Evolutionary conservation across 192 early-diverging fungal genomes (phyloP).

Genomic region (Podila epicladia): DNA sequence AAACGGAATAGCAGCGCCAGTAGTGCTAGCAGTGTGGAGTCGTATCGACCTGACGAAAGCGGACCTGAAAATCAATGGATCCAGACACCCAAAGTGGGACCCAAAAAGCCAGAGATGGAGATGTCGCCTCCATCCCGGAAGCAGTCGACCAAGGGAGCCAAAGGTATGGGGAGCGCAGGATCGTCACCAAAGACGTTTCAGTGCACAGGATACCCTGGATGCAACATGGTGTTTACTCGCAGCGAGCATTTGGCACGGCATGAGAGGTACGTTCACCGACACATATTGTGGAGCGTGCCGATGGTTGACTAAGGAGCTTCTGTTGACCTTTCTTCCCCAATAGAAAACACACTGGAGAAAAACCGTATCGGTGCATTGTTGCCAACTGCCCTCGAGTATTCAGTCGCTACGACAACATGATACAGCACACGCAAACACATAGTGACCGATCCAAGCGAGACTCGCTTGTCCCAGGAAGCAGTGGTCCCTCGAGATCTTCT

Average conservation of each 20-base stretch:
- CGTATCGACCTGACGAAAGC: slow-evolving; percentile 33
- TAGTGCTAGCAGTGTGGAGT: slow-evolving; percentile 26
- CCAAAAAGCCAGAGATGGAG: not conserved
- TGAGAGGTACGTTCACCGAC: slow-evolving; percentile 26
- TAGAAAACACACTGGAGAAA: slow-evolving; percentile 57
- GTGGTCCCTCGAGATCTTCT: slow-evolving; percentile 19
- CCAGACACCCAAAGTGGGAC: slow-evolving; percentile 14
- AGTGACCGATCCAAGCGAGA: slow-evolving; percentile 42
- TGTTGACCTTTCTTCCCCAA: not conserved
- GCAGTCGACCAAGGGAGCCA: slow-evolving; percentile 12
- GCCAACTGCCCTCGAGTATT: slow-evolving; percentile 66
- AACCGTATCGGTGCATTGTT: slow-evolving; percentile 70
- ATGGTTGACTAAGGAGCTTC: not conserved
- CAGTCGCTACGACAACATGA: slow-evolving; percentile 80
- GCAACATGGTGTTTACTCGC: slow-evolving; percentile 50
- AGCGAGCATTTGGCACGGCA: slow-evolving; percentile 50
- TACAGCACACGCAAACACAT: slow-evolving; percentile 75
- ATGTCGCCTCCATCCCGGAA: slow-evolving; percentile 8
- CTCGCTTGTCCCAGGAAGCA: slow-evolving; percentile 16
- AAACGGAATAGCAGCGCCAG: slow-evolving; percentile 28
- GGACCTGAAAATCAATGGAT: not conserved
- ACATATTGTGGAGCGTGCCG: not conserved
- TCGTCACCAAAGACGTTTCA: slow-evolving; percentile 48
- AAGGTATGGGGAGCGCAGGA: slow-evolving; percentile 13
- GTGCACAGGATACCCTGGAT: slow-evolving; percentile 51